These are phyloP conservation scores for Suillus lakei DNA, from an alignment of 768 basidiomycete genomes.

Conservation along the genomic window DNA sequence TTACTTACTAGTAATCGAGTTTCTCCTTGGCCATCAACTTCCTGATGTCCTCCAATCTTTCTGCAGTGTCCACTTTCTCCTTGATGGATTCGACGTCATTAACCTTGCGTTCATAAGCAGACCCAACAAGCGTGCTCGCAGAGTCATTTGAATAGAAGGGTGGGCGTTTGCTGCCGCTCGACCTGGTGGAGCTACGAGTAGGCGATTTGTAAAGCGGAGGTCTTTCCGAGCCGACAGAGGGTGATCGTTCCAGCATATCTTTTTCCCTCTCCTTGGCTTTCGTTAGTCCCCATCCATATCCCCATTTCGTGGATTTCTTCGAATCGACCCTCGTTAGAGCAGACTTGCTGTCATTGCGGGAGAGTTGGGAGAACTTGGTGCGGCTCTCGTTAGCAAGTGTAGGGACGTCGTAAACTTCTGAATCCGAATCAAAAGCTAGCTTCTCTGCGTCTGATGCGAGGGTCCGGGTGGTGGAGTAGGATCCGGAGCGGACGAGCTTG, in stretches of 20 bases:
- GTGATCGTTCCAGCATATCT: conserved; percentile 37
- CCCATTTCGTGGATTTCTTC: conserved; percentile 62
- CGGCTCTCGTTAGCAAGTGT: conserved; percentile 39
- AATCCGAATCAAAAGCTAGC: conserved; percentile 63
- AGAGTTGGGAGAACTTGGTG: conserved; percentile 48
- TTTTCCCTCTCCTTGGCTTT: conserved; percentile 53
- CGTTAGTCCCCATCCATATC: conserved; percentile 75
- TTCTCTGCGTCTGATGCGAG: conserved; percentile 49
- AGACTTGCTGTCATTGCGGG: conserved; percentile 35
- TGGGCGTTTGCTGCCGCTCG: conserved; percentile 46
- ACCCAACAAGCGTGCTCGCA: conserved; percentile 74
- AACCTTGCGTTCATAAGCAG: conserved; percentile 71
- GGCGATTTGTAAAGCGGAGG: conserved; percentile 34
- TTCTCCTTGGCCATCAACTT: conserved; percentile 68
- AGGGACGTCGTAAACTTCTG: conserved; percentile 57
- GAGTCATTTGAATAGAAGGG: conserved; percentile 62
- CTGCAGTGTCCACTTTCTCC: conserved; percentile 60
- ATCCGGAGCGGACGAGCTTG: conserved; percentile 44
- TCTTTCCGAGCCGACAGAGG: conserved; percentile 43
- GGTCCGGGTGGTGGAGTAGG: conserved; percentile 47
- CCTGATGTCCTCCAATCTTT: conserved; percentile 64
- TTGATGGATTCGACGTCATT: conserved; percentile 61
- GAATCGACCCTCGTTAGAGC: conserved; percentile 61
- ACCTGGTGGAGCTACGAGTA: conserved; percentile 44
- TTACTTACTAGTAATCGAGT: conserved; percentile 76